These are phyloP conservation scores for Lobosporangium transversale DNA, from an alignment of 192 early-diverging fungal species.

Conservation along the genomic window DNA sequence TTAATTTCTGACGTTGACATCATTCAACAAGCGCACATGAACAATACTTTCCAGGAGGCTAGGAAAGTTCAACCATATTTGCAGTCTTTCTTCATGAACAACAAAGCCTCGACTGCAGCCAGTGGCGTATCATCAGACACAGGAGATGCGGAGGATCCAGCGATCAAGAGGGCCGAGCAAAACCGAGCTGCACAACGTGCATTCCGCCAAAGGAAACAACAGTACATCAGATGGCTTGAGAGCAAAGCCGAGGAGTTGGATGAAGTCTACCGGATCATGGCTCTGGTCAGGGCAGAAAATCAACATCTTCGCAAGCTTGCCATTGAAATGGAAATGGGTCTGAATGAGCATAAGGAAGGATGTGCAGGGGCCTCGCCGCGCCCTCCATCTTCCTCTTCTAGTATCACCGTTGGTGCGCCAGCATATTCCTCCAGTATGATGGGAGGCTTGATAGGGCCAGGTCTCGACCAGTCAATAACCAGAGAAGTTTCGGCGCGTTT, in stretches of 20 bases:
- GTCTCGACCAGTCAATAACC: constrained; percentile 2
- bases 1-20: too few species aligned
- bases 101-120: not conserved
- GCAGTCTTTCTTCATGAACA: not conserved
- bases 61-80: too few species aligned
- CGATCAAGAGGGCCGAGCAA: constrained; percentile 81
- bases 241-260: constrained; percentile 73
- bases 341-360: not conserved
- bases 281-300: constrained; percentile 25
- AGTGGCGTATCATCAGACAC: constrained; percentile 6
- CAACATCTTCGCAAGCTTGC: constrained; percentile 17
- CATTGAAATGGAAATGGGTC: constrained; percentile 9
- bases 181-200: constrained; percentile 91
- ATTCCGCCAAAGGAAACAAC: constrained; percentile 85
- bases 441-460: not conserved
- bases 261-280: constrained; percentile 32
- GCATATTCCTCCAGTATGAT: not conserved
- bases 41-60: too few species aligned
- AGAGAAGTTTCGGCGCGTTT: constrained; percentile 23
- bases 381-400: not conserved
- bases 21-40: too few species aligned
- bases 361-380: too few species aligned
- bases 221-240: constrained; percentile 84
- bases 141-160: constrained; percentile 2
- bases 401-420: not conserved